Percentiles rank a stretch among this genome's conserved stretches.
Conservation (phyloP, 306 rosid genomes). For the Pachyrhizus erosus region DNA sequence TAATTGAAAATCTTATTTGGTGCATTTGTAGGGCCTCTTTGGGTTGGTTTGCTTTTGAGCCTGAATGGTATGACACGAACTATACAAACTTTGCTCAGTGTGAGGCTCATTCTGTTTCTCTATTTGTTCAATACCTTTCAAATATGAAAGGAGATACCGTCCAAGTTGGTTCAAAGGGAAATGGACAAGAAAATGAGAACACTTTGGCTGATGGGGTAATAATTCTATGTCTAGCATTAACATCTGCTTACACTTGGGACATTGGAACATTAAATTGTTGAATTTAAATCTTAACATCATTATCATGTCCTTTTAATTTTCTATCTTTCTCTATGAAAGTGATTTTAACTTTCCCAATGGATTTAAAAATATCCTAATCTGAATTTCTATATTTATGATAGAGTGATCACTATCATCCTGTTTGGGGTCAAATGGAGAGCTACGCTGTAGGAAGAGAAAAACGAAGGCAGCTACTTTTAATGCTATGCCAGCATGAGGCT, state of each 20-base stretch:
- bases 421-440: conserved; percentile 97
- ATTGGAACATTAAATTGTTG: conserved; percentile 30
- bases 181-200: conserved; percentile 79
- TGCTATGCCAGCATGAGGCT: conserved; percentile 95
- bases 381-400: conserved; percentile 47
- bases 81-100: conserved; percentile 81
- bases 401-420: conserved; percentile 84
- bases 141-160: conserved; percentile 68
- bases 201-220: conserved; percentile 70
- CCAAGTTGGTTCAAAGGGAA: conserved; percentile 71
- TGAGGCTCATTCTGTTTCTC: conserved; percentile 92
- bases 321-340: background rate
- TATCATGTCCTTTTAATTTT: background rate
- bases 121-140: conserved; percentile 82
- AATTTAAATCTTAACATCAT: conserved; percentile 22
- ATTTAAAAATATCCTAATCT: conserved; percentile 35
- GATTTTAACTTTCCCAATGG: conserved; percentile 20
- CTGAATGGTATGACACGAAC: conserved; percentile 87
- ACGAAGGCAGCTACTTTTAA: conserved; percentile 78
- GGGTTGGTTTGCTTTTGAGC: conserved; percentile 92
- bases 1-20: conserved; percentile 46
- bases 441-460: conserved; percentile 87
- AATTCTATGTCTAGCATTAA: conserved; percentile 34
- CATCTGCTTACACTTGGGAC: conserved; percentile 18
- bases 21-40: conserved; percentile 76